Evolutionary conservation across 306 rosid species (phyloP), one percentile per base, ranked within the genome.

Genomic region (Boehmeria nivea): DNA sequence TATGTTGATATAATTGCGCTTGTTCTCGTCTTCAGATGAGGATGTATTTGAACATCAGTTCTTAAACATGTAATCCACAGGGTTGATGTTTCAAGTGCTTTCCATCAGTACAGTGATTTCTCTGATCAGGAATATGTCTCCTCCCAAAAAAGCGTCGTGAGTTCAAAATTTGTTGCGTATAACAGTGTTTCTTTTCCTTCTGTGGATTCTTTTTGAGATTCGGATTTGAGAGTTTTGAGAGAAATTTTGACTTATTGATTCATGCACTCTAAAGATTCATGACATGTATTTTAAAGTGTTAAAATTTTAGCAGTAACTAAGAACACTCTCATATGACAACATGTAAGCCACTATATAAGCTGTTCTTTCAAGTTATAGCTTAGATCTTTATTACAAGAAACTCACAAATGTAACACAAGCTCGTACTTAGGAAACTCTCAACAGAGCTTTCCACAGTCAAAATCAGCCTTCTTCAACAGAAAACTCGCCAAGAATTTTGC

Each of bases 61-160:
- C 22, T 16, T 25, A 28, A 27, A 21, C 6, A 7, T 37, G 49
- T 31, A 54, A 69, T 23, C 58, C 18, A 25, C 75, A 82, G 96
- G 87, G 17, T 46, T 80, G 45, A 43, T 81, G 65, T 36, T 72
- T 53, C 74, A 81, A 33, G 34, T 71, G 24, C 39, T 60, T 16
- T 8, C 66, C 47, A 27, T 68, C 36, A 52, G 57, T 40, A 77
- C 69, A 26, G 54, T 64, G 8, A 5, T 44, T 63, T 60, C 76
- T 59, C 87, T 87, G 40, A 57, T 87, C 22, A 43, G 65, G 43
- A 84, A 87, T 78, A 87, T 84, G 96, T 76, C 82, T n/a, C 96
- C 89, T 58, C 89, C 94, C 57, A 84, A 62, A 74, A 81, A 75
- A 54, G 58, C 83, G 21, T 77, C 89, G 21, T 77, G 51, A 57